A percentile compares a stretch with the other conserved stretches of the same genome.
Evolutionary conservation across 1,139 yeast species (phyloP).

Genomic region (Zygoascus hellenicus): DNA sequence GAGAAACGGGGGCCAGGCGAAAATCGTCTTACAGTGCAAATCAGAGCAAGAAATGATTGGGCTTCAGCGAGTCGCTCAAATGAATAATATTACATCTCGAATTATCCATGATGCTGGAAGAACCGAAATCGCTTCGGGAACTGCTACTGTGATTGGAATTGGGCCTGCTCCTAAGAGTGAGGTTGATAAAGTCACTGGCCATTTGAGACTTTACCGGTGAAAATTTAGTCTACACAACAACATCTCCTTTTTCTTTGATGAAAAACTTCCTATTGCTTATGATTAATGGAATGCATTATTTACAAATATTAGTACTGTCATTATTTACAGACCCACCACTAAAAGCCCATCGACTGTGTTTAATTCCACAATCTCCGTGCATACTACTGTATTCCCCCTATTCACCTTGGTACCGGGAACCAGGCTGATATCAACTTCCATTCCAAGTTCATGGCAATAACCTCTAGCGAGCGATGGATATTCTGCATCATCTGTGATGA

Average conservation of each 20-base stretch:
- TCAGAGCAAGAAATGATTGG: slow-evolving; percentile 71
- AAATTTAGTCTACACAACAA: slow-evolving; percentile 24
- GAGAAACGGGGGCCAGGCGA: slow-evolving; percentile 89
- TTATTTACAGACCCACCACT: slow-evolving; percentile 27
- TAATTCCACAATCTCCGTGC: slow-evolving; percentile 31
- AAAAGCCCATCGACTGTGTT: slow-evolving; percentile 30
- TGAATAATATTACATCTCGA: slow-evolving; percentile 70
- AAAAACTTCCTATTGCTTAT: too few relatives aligned
- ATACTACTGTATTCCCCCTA: slow-evolving; percentile 32
- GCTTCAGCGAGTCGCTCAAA: slow-evolving; percentile 73
- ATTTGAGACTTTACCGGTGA: slow-evolving; percentile 54
- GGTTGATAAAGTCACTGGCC: slow-evolving; percentile 75
- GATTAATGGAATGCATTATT: too few relatives aligned
- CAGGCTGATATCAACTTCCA: slow-evolving; percentile 24
- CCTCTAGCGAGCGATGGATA: slow-evolving; percentile 25
- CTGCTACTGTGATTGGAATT: slow-evolving; percentile 88
- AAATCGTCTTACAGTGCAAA: slow-evolving; percentile 75
- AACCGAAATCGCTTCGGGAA: slow-evolving; percentile 91
- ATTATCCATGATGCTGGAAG: slow-evolving; percentile 95
- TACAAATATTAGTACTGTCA: too few relatives aligned
- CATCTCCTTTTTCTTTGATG: background rate
- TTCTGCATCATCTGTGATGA: slow-evolving; percentile 19
- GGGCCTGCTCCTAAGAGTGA: slow-evolving; percentile 95
- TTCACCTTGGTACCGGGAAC: slow-evolving; percentile 22
- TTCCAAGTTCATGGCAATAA: slow-evolving; percentile 27